These are phyloP conservation scores for Croton laevigatus DNA, from an alignment of 441 rosid genomes.

Conservation along the genomic window DNA sequence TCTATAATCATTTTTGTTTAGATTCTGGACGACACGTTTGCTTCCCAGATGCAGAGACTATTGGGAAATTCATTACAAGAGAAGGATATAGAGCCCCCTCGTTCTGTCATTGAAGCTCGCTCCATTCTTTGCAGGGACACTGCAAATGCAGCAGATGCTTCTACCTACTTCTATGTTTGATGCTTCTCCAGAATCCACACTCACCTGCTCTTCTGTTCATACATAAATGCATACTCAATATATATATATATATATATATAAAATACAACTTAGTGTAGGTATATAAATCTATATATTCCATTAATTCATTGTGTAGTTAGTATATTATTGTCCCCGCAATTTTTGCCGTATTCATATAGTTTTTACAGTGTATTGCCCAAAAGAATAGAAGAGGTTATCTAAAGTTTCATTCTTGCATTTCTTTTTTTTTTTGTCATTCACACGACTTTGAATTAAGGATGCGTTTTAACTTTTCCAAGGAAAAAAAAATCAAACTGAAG, in stretches of 20 bases:
- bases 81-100: constrained; percentile 84
- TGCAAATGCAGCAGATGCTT: constrained; percentile 55
- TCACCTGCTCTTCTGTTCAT: neutral
- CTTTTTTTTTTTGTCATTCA: neutral
- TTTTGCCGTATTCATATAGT: neutral
- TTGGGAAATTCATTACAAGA: constrained; percentile 83
- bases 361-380: neutral
- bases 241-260: too few species aligned
- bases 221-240: too few species aligned
- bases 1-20: constrained; percentile 16
- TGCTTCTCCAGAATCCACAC: neutral
- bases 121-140: constrained; percentile 91
- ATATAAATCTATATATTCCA: neutral
- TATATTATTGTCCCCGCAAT: neutral
- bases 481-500: neutral
- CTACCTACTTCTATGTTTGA: constrained; percentile 64
- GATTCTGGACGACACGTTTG: constrained; percentile 90
- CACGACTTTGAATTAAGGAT: too few species aligned
- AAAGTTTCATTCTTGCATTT: neutral
- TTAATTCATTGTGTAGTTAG: neutral
- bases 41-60: constrained; percentile 86
- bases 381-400: neutral
- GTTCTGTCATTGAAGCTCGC: constrained; percentile 90
- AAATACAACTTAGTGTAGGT: neutral
- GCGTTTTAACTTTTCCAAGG: too few species aligned